Base-by-base conservation (phyloP, 306 rosid genomes). In the Mucuna pruriens region DNA sequence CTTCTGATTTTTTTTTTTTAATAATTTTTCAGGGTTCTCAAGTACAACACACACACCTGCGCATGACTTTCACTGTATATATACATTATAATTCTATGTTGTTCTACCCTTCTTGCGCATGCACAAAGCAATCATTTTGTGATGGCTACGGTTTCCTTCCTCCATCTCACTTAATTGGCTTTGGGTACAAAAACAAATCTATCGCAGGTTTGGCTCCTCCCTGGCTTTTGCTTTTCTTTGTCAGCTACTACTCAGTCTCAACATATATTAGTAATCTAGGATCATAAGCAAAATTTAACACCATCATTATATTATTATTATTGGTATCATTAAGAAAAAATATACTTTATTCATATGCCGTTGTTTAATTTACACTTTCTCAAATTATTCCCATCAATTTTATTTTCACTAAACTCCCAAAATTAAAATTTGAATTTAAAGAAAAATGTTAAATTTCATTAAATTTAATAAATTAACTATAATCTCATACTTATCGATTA, bases 71-170 rank as follows among this genome's bases (percentile, higher is more conserved):
- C 79, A 38, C 54, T 80, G 86, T 57, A 33, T 33, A 51, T 71
- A 63, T 19, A 73, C 54, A 73, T 83, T 70, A 86, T 86, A 80
- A 80, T 88, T 90, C 88, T 71, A n/a, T 75, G 75, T 76, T 86
- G 78, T 54, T 67, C 20, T 83, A 34, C 52, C 78, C 78, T 82
- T 80, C 42, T 7, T 64, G 91, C 92, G 94, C 94, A 85, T 91
- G 94, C 92, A 76, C 79, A 81, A 75, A 75, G 85, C 83, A 87
- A 89, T 91, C 91, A 91, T 91, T 89, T 48, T 80, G 29, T 71
- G 79, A 48, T 55, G 25, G 74, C 72, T 85, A 85, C 84, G 87
- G 85, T 79, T 86, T 86, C 76, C 79, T 71, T 82, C 73, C 0
- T 76, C 67, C 38, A 39, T 68, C 71, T 34, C 83, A 42, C 82